Conservation (phyloP, 1,284 basidiomycete genomes). For the Pholiota adiposa region DNA sequence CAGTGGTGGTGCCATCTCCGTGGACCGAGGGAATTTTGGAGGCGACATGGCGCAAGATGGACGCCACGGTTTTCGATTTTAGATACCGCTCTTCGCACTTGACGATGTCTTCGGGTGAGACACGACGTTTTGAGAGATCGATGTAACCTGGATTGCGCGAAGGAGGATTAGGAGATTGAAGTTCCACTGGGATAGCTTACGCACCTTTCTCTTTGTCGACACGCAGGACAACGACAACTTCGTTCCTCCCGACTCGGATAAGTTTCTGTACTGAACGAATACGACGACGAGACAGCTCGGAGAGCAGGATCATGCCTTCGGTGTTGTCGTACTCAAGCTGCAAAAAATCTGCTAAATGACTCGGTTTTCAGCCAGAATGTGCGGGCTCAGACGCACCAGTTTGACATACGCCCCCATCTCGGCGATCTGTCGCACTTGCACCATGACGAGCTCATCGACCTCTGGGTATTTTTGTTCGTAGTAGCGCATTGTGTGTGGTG, state of each 20-base stretch:
- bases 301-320: slow-evolving; percentile 99
- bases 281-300: slow-evolving; percentile 95
- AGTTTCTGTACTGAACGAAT: slow-evolving; percentile 98
- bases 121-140: slow-evolving; percentile 97
- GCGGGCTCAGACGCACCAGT: slow-evolving; percentile 64
- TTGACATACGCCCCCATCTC: slow-evolving; percentile 99
- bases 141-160: slow-evolving; percentile 81
- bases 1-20: slow-evolving; percentile 36
- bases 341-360: slow-evolving; percentile 9
- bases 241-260: slow-evolving; percentile 96
- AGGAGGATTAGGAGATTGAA: background rate
- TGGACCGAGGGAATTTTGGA: slow-evolving; percentile 75
- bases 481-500: slow-evolving; percentile 63
- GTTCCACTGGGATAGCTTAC: slow-evolving; percentile 24
- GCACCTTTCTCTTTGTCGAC: slow-evolving; percentile 99
- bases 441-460: slow-evolving; percentile 98
- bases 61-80: slow-evolving; percentile 95
- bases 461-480: slow-evolving; percentile 84
- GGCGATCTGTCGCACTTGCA: slow-evolving; percentile 97
- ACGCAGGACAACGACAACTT: slow-evolving; percentile 97
- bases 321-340: slow-evolving; percentile 99
- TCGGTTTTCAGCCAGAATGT: background rate
- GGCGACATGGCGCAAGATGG: slow-evolving; percentile 93
- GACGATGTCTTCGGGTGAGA: slow-evolving; percentile 98
- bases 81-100: slow-evolving; percentile 99